Evolutionary conservation across 202 grass and related monocot genomes (phyloP), one percentile per base, ranked within the genome.

Genomic region (Saccharum hybrid): DNA sequence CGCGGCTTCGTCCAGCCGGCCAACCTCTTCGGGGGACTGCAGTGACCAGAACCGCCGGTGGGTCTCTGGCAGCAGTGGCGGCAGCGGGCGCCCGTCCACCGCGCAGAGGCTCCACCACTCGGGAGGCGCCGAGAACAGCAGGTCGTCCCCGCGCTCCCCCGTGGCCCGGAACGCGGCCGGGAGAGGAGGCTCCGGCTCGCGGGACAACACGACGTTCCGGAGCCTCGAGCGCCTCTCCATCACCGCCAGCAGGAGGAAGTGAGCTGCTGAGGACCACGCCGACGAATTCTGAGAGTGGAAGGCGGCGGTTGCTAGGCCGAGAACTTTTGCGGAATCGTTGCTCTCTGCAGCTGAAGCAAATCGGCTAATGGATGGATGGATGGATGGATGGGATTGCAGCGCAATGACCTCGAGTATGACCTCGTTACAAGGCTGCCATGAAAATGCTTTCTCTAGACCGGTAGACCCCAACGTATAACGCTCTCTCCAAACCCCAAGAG

Each of bases 191-290:
- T 34, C 89, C 9, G 23, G 52, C 60, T 34, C 89, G n/a, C 86
- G 81, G 28, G 92, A 90, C 49, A 85, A 85, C 37, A 51, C 90
- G 1, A 81, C 81, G 34, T 71, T 92, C 34, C 89, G 92, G 60
- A 88, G 87, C 78, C 90, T 92, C 10, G 94, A 94, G 84, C 91
- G 93, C 37, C 84, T 97, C 51, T 87, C 94, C 6, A 92, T 94
- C 81, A 89, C 86, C 59, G 83, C 73, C 5, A 84, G 91, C 73
- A 85, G 81, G 76, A 90, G 91, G 73, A 97, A 94, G 51, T 97
- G 80, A 97, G 75, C 38, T 36, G 64, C 51, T 33, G 21, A 68
- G 7, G 13, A 16, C 16, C 45, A 54, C 63, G 30, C 15, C 14
- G 8, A 74, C 30, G 28, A 30, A 5, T 54, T 52, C 46, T 12